A percentile compares a stretch with the other conserved stretches of the same genome.
Evolutionary conservation across 1,139 yeast species (phyloP).

Genomic region (Candida tunisiensis): DNA sequence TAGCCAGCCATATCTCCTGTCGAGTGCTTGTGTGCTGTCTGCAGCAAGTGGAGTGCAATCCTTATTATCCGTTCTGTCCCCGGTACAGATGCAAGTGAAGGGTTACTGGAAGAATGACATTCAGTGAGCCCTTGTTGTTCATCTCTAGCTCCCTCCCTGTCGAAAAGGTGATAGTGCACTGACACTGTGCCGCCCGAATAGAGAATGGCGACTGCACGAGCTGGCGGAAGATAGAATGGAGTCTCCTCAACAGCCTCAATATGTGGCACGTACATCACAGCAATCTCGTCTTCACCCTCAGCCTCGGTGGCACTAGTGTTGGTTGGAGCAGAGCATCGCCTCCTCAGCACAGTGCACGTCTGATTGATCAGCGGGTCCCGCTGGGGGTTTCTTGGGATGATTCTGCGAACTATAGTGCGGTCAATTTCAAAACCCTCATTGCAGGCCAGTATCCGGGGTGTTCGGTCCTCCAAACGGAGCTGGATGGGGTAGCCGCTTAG

Average conservation of each 20-base stretch:
- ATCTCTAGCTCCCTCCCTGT: too few relatives aligned
- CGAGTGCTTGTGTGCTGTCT: constrained; percentile 73
- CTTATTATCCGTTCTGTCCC: constrained; percentile 46
- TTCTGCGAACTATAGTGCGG: constrained; percentile 51
- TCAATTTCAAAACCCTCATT: constrained; percentile 20
- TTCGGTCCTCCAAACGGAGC: constrained; percentile 37
- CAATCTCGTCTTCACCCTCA: constrained; percentile 16
- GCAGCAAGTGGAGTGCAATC: constrained; percentile 63
- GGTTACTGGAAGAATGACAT: too few relatives aligned
- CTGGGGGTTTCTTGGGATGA: constrained; percentile 79
- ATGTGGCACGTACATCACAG: constrained; percentile 69
- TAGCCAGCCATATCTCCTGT: constrained; percentile 73
- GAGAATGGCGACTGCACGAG: constrained; percentile 62
- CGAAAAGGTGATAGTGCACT: constrained; percentile 39
- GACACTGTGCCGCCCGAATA: constrained; percentile 38
- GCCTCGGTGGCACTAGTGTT: too few relatives aligned
- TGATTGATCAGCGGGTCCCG: constrained; percentile 75
- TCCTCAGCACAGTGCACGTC: constrained; percentile 47
- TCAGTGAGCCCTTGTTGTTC: too few relatives aligned
- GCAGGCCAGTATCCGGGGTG: constrained; percentile 25
- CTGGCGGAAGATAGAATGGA: constrained; percentile 83
- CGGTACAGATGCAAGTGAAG: constrained; percentile 10
- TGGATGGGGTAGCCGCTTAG: constrained; percentile 6
- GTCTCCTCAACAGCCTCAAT: constrained; percentile 38
- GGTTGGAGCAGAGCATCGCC: too few relatives aligned